A percentile compares a stretch with the other conserved stretches of the same genome.
Evolutionary conservation across 306 rosid species (phyloP).

Genomic region (Citrullus colocynthis): DNA sequence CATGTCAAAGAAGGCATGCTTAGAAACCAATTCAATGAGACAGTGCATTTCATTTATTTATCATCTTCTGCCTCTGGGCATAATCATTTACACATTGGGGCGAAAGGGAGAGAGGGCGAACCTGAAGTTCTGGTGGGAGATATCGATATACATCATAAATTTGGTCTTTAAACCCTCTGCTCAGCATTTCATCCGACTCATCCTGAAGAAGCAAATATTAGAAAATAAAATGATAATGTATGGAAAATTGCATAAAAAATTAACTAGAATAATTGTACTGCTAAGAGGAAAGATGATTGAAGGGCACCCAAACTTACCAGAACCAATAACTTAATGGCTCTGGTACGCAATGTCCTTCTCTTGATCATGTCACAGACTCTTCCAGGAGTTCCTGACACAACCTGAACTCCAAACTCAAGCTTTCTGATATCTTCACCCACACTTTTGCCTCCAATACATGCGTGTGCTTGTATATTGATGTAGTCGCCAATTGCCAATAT

Average conservation of each 20-base stretch:
- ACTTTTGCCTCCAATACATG: slow-evolving; percentile 93
- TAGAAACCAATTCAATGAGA: neutral
- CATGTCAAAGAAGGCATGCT: neutral
- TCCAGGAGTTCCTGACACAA: slow-evolving; percentile 98
- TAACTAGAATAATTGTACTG: neutral
- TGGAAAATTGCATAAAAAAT: neutral
- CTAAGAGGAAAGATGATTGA: neutral
- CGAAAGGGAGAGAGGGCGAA: slow-evolving; percentile 11
- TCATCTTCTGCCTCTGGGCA: neutral
- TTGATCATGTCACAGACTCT: slow-evolving; percentile 98
- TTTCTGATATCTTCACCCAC: slow-evolving; percentile 92
- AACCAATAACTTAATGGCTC: slow-evolving; percentile 74
- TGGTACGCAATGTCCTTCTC: slow-evolving; percentile 86
- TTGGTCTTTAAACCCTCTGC: slow-evolving; percentile 98
- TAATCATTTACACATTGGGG: neutral
- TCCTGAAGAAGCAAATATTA: slow-evolving; percentile 33
- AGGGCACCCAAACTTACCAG: slow-evolving; percentile 38
- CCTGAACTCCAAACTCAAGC: slow-evolving; percentile 93
- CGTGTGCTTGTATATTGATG: slow-evolving; percentile 81
- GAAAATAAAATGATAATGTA: neutral
- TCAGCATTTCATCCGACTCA: slow-evolving; percentile 98
- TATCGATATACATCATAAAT: slow-evolving; percentile 94
- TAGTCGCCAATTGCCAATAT: slow-evolving; percentile 81
- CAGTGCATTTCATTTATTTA: neutral
- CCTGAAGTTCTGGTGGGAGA: slow-evolving; percentile 99